These are phyloP conservation scores for Blepharisma undulans DNA, from an alignment of 169 alveolate species.

Conservation along the genomic window DNA sequence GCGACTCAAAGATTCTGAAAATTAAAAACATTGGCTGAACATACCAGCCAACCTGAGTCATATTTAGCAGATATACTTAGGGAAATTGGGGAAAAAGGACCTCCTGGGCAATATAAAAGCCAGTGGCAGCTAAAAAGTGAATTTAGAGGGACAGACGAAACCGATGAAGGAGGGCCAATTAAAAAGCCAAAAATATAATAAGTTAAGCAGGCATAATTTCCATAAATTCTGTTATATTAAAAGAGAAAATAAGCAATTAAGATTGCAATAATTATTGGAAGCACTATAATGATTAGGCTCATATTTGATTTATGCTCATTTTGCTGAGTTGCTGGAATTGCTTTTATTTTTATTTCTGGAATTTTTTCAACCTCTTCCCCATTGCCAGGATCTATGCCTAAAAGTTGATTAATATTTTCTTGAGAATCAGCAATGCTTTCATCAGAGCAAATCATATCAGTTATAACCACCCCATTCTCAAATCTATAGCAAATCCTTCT, in stretches of 20 bases:
- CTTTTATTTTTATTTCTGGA: background rate
- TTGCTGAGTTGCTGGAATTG: background rate
- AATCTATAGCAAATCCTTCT: background rate
- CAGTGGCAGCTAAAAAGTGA: slow-evolving; percentile 6
- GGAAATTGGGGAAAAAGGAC: slow-evolving; percentile 14
- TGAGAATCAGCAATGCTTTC: background rate
- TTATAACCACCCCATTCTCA: background rate
- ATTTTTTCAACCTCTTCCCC: background rate
- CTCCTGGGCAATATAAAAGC: background rate
- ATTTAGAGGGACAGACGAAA: background rate
- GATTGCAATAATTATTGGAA: background rate
- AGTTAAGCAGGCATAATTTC: background rate
- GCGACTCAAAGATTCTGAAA: slow-evolving; percentile 18
- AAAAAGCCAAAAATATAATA: background rate
- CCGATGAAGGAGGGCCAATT: background rate
- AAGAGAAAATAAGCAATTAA: background rate
- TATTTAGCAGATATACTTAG: background rate
- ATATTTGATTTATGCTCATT: background rate
- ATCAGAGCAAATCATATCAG: background rate
- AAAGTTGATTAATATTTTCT: background rate
- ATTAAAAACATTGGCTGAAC: slow-evolving; percentile 10
- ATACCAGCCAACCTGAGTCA: slow-evolving; percentile 18
- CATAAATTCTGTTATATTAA: too few species aligned
- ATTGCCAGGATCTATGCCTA: background rate
- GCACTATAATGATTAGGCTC: background rate